Base-by-base conservation (phyloP, 2,329 filamentous ascomycete species). In the Fusarium armeniacum region DNA sequence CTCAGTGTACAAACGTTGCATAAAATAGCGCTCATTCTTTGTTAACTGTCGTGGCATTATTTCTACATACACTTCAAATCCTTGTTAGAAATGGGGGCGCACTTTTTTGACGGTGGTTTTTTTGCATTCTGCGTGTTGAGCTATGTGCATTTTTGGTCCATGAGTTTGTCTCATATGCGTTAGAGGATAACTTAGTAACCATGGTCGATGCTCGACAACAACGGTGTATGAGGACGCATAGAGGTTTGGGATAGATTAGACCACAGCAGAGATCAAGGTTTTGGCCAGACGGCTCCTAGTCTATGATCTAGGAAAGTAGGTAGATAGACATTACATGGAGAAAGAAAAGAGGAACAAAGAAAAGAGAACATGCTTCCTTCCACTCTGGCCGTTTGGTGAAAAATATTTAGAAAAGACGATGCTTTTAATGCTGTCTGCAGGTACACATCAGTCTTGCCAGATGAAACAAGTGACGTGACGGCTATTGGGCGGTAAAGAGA, bases 391-490 rank as follows among this genome's bases (percentile, higher is more conserved):
- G 43, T 24, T 40, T 26, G 36, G 58, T 51, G 32, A 22, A 56
- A 62, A 50, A 46, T 35, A 70, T 64, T 45, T 50, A 40, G 54
- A 55, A 70, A 50, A 52, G 33, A n/a, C 44, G 38, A 55, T 64
- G 36, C 35, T 61, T 24, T 20, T 52, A 36, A 47, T 49, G n/a
- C 33, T 51, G 32, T 54, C 46, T 40, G 38, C 66, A 58, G 54
- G 54, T 54, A 54, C 41, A 61, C 35, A 58, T 30, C 26, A 53
- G 33, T 32, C 43, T 47, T 57, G 53, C 40, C 46, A 53, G 62
- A 70, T 70, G 67, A 70, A 70, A 70, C 67, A 70, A 70, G 56
- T 50, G 47, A 57, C 51, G 50, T 35, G 51, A 56, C 46, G 44
- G 58, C 33, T 11, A 58, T 70, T 70, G 67, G 67, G 44, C 43